phyloP scores from a whole-genome alignment of 345 rosid species.

The Alliaria petiolata region DNA sequence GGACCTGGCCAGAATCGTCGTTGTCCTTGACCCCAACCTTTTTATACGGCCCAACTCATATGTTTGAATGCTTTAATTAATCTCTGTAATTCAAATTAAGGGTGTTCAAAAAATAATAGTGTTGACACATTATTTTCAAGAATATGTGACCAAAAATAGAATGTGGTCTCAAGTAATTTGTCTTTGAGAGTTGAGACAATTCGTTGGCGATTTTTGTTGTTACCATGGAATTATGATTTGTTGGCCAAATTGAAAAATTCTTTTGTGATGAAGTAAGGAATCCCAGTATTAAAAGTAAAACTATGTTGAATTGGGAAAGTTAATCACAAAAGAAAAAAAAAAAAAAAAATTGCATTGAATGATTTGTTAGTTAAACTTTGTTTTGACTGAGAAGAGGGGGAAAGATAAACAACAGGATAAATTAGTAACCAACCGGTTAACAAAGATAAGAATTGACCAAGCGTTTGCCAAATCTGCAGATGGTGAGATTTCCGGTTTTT shows the following conservation, averaged over 20 bases:
- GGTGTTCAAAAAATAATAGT: neutral
- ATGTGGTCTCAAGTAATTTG: neutral
- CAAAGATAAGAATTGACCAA: neutral
- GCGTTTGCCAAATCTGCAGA: too few species aligned
- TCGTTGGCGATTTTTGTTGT: too few species aligned
- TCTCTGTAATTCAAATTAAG: neutral
- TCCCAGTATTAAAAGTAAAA: neutral
- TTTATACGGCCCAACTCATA: neutral
- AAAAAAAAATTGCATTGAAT: neutral
- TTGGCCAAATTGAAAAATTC: neutral
- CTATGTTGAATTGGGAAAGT: neutral
- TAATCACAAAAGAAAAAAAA: neutral
- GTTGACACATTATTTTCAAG: neutral
- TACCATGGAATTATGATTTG: neutral
- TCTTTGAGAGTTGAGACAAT: too few species aligned
- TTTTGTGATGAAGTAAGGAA: neutral
- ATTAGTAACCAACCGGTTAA: neutral
- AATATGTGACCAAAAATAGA: neutral
- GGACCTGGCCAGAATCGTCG: constrained; percentile 39
- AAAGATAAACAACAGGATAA: neutral
- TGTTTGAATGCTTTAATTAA: neutral
- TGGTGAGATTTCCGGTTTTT: too few species aligned
- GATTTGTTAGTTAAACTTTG: neutral
- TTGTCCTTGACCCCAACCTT: constrained; percentile 24
- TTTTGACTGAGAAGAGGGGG: neutral